These are phyloP conservation scores for Dactylorhiza incarnata DNA, from an alignment of 106 monocot genomes.

Conservation along the genomic window DNA sequence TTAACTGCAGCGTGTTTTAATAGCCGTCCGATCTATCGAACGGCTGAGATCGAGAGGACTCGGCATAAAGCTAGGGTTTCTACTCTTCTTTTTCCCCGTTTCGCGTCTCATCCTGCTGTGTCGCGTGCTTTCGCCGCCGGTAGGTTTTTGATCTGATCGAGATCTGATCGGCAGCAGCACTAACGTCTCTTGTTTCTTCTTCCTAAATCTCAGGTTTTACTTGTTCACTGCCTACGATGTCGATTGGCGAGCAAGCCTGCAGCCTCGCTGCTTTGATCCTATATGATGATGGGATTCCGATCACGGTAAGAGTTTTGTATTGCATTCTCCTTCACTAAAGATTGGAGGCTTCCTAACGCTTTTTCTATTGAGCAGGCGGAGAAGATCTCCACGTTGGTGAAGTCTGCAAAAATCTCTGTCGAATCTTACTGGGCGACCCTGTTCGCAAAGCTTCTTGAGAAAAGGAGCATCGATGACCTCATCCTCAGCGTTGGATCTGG, in stretches of 20 bases:
- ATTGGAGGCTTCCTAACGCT: background rate
- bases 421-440: conserved; percentile 60
- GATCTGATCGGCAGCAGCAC: too few species aligned
- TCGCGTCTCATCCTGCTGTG: too few species aligned
- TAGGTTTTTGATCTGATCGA: too few species aligned
- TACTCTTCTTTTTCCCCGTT: too few species aligned
- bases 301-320: conserved; percentile 30
- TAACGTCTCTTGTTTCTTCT: too few species aligned
- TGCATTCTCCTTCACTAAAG: background rate
- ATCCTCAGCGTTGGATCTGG: conserved; percentile 51
- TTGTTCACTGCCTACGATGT: conserved; percentile 2
- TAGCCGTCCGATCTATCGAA: too few species aligned
- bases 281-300: conserved; percentile 53
- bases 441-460: conserved; percentile 63
- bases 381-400: conserved; percentile 47
- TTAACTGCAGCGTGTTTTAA: too few species aligned
- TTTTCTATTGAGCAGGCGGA: conserved; percentile 27
- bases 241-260: conserved; percentile 47
- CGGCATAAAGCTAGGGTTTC: too few species aligned
- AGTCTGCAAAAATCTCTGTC: conserved; percentile 44
- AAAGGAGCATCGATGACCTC: conserved; percentile 46
- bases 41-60: too few species aligned
- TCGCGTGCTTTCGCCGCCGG: too few species aligned
- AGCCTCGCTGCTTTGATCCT: conserved; percentile 54
- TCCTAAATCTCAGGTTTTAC: too few species aligned